Conservation (phyloP, 2,329 filamentous ascomycete species). For the Phaeosphaeria sp. region DNA sequence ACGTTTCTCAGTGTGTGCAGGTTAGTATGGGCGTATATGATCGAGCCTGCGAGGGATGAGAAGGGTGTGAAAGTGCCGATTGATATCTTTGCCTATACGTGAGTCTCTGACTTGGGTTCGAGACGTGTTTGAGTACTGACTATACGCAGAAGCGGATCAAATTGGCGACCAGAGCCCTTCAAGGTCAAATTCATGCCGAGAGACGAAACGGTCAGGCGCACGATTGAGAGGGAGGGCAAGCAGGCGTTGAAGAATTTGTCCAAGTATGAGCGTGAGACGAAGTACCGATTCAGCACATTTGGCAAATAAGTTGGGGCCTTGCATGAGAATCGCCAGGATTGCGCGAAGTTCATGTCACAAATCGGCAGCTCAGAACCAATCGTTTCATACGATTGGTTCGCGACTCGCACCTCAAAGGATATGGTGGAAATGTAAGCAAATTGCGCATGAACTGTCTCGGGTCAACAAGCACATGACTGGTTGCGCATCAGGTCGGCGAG, state of each 20-base stretch:
- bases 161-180: conserved; percentile 64
- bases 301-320: not conserved
- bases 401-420: too few relatives aligned
- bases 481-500: too few relatives aligned
- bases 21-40: conserved; percentile 64
- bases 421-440: too few relatives aligned
- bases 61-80: conserved; percentile 59
- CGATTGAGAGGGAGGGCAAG: conserved; percentile 60
- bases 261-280: conserved; percentile 61
- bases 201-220: conserved; percentile 54
- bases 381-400: too few relatives aligned
- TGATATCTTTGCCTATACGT: conserved; percentile 63
- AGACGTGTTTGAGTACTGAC: conserved; percentile 3
- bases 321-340: not conserved
- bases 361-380: too few relatives aligned
- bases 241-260: conserved; percentile 60
- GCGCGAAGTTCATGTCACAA: not conserved
- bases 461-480: too few relatives aligned
- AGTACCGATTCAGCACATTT: conserved; percentile 57
- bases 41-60: conserved; percentile 50
- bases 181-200: conserved; percentile 60
- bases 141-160: conserved; percentile 58
- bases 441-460: too few relatives aligned
- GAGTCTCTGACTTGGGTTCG: conserved; percentile 21
- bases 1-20: conserved; percentile 64